These are phyloP conservation scores for Tothia fuscella DNA, from an alignment of 2,329 filamentous ascomycete species.

Conservation along the genomic window DNA sequence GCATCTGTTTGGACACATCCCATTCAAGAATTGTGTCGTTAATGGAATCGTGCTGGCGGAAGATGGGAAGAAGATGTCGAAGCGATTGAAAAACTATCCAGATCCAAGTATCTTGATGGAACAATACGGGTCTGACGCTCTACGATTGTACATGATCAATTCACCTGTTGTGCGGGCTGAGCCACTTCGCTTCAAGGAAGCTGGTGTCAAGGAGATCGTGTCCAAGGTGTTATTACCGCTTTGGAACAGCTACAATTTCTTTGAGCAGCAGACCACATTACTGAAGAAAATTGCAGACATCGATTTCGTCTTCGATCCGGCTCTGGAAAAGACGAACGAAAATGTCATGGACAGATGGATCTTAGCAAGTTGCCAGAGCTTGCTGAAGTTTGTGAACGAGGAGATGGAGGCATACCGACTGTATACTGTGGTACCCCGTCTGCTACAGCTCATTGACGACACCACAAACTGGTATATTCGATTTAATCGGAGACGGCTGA, in stretches of 20 bases:
- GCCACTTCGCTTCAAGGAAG: slow-evolving; percentile 80
- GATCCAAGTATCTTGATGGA: slow-evolving; percentile 74
- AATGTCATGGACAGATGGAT: slow-evolving; percentile 98
- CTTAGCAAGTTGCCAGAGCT: slow-evolving; percentile 78
- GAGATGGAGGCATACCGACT: slow-evolving; percentile 67
- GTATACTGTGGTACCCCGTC: slow-evolving; percentile 82
- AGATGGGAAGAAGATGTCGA: slow-evolving; percentile 98
- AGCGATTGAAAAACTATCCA: slow-evolving; percentile 91
- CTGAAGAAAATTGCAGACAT: slow-evolving; percentile 74
- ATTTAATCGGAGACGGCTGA: slow-evolving; percentile 82
- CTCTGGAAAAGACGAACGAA: slow-evolving; percentile 60
- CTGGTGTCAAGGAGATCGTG: slow-evolving; percentile 88
- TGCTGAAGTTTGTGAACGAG: slow-evolving; percentile 81
- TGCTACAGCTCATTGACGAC: slow-evolving; percentile 78
- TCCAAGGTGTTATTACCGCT: slow-evolving; percentile 80
- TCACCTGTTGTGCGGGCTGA: slow-evolving; percentile 89
- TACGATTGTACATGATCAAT: slow-evolving; percentile 93
- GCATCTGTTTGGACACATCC: slow-evolving; percentile 70
- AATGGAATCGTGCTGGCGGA: slow-evolving; percentile 90
- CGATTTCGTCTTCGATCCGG: slow-evolving; percentile 68
- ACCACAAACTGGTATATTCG: slow-evolving; percentile 99
- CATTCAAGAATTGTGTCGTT: slow-evolving; percentile 93
- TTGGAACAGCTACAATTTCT: slow-evolving; percentile 98
- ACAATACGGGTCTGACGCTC: slow-evolving; percentile 81
- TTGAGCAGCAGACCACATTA: slow-evolving; percentile 74